phyloP scores from a whole-genome alignment of 495 filamentous ascomycete species.

The Lasiosphaeriaceae sp. region DNA sequence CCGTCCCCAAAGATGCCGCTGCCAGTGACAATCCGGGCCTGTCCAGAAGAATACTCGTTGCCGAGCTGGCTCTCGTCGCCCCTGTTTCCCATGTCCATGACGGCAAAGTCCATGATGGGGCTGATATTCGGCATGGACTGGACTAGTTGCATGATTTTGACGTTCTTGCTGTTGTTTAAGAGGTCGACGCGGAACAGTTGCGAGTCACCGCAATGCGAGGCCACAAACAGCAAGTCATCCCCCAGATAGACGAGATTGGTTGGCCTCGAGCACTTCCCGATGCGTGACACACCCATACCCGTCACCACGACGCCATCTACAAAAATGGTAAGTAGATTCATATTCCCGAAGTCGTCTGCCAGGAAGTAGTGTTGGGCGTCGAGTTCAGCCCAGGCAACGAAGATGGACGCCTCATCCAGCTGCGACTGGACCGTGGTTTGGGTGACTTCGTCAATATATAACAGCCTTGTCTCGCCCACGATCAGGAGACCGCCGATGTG shows the following conservation, averaged over 20 bases:
- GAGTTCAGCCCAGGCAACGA: conserved; percentile 82
- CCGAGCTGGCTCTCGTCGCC: conserved; percentile 65
- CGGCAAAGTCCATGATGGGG: conserved; percentile 85
- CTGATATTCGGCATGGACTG: conserved; percentile 83
- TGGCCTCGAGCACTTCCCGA: conserved; percentile 71
- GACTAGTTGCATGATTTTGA: conserved; percentile 56
- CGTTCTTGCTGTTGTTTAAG: conserved; percentile 11
- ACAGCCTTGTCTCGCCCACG: conserved; percentile 77
- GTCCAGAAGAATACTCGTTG: conserved; percentile 89
- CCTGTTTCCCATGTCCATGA: conserved; percentile 91
- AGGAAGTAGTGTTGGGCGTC: conserved; percentile 77
- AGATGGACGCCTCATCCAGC: conserved; percentile 71
- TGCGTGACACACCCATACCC: conserved; percentile 52
- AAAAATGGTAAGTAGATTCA: conserved; percentile 76
- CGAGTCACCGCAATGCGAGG: conserved; percentile 88
- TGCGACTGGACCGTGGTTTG: conserved; percentile 54
- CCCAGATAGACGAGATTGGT: conserved; percentile 76
- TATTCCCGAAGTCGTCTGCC: conserved; percentile 80
- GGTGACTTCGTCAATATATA: conserved; percentile 74
- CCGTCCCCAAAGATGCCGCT: conserved; percentile 87
- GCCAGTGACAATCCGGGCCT: conserved; percentile 88
- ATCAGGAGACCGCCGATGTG: conserved; percentile 70
- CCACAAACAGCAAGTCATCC: conserved; percentile 72
- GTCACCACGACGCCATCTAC: conserved; percentile 55
- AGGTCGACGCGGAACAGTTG: conserved; percentile 67